phyloP scores from a whole-genome alignment of 805 yeast species.

The Candida easanensis region DNA sequence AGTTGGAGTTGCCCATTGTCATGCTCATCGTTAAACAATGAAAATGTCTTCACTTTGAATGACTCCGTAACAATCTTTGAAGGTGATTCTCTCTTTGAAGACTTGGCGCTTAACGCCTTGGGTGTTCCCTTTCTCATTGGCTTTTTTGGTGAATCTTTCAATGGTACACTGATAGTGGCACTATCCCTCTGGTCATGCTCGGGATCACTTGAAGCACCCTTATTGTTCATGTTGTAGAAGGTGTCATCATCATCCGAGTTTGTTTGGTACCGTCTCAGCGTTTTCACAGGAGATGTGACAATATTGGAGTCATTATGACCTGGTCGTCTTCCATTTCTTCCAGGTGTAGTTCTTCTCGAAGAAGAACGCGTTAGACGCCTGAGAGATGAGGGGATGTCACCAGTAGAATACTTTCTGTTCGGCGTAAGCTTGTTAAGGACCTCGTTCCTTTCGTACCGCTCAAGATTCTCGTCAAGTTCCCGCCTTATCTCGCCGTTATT shows the following conservation, averaged over 20 bases:
- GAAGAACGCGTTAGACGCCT: slow-evolving; percentile 1
- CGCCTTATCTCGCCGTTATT: slow-evolving; percentile 3
- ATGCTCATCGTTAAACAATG: slow-evolving; percentile 3
- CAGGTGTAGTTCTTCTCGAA: slow-evolving; percentile 6
- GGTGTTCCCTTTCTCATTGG: slow-evolving; percentile 27
- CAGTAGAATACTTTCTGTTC: not conserved
- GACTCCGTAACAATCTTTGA: not conserved
- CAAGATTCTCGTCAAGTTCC: slow-evolving; percentile 13
- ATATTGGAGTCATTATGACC: slow-evolving; percentile 22
- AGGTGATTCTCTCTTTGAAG: slow-evolving; percentile 2
- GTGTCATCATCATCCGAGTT: slow-evolving; percentile 1
- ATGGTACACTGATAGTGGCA: slow-evolving; percentile 17
- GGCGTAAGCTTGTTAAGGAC: slow-evolving; percentile 25
- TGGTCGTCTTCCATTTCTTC: slow-evolving; percentile 1
- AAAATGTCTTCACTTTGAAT: slow-evolving; percentile 6
- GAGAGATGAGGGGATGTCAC: slow-evolving; percentile 1
- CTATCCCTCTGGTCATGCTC: not conserved
- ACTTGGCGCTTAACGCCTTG: slow-evolving; percentile 4
- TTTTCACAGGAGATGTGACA: slow-evolving; percentile 25
- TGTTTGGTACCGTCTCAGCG: slow-evolving; percentile 14
- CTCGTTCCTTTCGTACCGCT: slow-evolving; percentile 20
- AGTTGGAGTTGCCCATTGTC: not conserved
- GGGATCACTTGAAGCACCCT: not conserved
- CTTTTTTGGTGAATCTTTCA: slow-evolving; percentile 21
- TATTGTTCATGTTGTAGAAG: not conserved